A percentile compares a stretch with the other conserved stretches of the same genome.
These are phyloP conservation scores for Naganishia kalamii DNA, from an alignment of 768 basidiomycete species.

Conservation along the genomic window DNA sequence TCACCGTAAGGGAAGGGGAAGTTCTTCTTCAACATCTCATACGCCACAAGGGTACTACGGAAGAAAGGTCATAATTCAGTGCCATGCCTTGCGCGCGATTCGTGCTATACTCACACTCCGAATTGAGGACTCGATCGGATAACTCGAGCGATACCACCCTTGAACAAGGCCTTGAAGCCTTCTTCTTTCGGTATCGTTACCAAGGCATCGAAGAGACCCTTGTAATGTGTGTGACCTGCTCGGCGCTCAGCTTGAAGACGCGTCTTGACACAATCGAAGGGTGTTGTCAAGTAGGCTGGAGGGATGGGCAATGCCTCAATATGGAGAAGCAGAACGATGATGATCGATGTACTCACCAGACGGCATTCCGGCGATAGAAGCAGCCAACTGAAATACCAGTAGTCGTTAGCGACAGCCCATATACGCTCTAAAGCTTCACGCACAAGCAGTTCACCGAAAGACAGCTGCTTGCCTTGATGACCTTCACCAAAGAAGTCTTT, in stretches of 20 bases:
- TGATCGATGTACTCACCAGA: slow-evolving; percentile 48
- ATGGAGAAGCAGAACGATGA: background rate
- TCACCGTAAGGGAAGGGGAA: slow-evolving; percentile 34
- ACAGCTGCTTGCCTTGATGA: slow-evolving; percentile 84
- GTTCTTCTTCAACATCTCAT: slow-evolving; percentile 39
- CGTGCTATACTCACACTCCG: slow-evolving; percentile 55
- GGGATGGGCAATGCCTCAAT: background rate
- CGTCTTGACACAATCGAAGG: slow-evolving; percentile 95
- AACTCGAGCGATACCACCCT: slow-evolving; percentile 81
- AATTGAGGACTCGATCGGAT: slow-evolving; percentile 60
- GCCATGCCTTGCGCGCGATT: background rate
- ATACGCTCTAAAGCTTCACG: slow-evolving; percentile 8
- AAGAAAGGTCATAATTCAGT: background rate
- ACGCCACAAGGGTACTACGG: slow-evolving; percentile 28
- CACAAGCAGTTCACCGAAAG: slow-evolving; percentile 87
- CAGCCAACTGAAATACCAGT: slow-evolving; percentile 24
- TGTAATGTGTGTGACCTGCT: slow-evolving; percentile 84
- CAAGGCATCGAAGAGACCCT: slow-evolving; percentile 82
- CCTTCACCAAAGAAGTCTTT: slow-evolving; percentile 93
- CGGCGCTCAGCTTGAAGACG: slow-evolving; percentile 87
- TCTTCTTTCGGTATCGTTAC: slow-evolving; percentile 71
- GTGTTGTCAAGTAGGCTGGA: slow-evolving; percentile 70
- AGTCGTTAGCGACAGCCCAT: background rate
- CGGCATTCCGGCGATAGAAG: slow-evolving; percentile 78
- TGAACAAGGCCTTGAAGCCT: slow-evolving; percentile 64